Percentiles rank a stretch among this genome's conserved stretches.
These are phyloP conservation scores for Lathyrus tuberosus DNA, from an alignment of 306 rosid species.

Conservation along the genomic window DNA sequence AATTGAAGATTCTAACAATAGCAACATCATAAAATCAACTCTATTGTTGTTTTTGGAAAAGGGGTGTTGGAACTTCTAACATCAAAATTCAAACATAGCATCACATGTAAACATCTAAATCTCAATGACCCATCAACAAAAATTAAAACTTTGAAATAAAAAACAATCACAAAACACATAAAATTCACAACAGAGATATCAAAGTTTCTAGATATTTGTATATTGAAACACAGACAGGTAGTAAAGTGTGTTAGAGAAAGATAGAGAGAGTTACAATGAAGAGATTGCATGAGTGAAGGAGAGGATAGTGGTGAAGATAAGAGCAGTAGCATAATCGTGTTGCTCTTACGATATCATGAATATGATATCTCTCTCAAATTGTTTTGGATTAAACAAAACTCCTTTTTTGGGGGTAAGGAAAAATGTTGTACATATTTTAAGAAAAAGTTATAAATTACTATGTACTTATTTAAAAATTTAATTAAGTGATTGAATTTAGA, in stretches of 20 bases:
- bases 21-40: background rate
- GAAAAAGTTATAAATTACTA: background rate
- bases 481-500: too few relatives aligned
- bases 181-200: conserved; percentile 5
- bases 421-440: too few relatives aligned
- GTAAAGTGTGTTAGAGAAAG: background rate
- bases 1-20: conserved; percentile 18
- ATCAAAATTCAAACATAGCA: background rate
- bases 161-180: background rate
- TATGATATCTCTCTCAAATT: background rate
- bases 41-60: background rate
- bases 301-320: conserved; percentile 20
- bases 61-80: background rate
- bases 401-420: background rate
- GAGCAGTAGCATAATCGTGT: conserved; percentile 32
- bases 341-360: conserved; percentile 7
- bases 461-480: too few relatives aligned
- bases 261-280: conserved; percentile 54
- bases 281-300: conserved; percentile 35
- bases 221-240: conserved; percentile 2
- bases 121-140: conserved; percentile 2
- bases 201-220: background rate
- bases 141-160: conserved; percentile 7
- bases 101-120: background rate
- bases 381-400: too few relatives aligned